These are phyloP conservation scores for Psilocybe subaeruginosa DNA, from an alignment of 768 basidiomycete species.

Conservation along the genomic window DNA sequence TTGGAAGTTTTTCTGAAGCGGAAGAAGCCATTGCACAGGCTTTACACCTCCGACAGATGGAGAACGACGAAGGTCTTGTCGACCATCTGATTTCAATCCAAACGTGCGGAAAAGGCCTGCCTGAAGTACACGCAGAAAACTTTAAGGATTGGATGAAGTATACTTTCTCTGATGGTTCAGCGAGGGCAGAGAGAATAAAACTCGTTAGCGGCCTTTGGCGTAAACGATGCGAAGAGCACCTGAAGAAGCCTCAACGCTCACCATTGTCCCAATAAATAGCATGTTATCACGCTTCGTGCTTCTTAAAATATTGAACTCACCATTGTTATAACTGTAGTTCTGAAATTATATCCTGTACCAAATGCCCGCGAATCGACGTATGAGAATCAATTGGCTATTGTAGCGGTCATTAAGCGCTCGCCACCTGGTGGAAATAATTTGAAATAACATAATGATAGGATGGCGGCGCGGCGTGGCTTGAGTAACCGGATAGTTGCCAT, in stretches of 20 bases:
- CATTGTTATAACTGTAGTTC: too few species aligned
- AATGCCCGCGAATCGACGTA: too few species aligned
- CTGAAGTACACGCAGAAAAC: background rate
- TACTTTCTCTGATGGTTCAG: background rate
- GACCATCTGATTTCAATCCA: slow-evolving; percentile 21
- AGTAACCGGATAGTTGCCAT: background rate
- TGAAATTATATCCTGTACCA: too few species aligned
- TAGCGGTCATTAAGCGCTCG: too few species aligned
- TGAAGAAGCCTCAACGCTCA: background rate
- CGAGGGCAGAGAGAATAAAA: background rate
- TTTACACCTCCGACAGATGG: slow-evolving; percentile 13
- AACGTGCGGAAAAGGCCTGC: slow-evolving; percentile 18
- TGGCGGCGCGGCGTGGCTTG: background rate
- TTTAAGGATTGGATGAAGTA: background rate
- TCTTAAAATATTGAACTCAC: too few species aligned
- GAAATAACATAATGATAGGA: background rate
- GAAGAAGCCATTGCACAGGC: slow-evolving; percentile 18
- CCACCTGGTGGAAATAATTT: background rate
- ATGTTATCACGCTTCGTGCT: background rate
- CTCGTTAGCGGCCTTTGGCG: background rate
- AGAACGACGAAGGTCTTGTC: slow-evolving; percentile 16
- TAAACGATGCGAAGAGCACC: slow-evolving; percentile 3
- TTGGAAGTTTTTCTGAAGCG: slow-evolving; percentile 12
- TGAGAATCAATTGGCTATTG: too few species aligned
- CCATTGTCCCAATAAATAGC: background rate